phyloP scores from a whole-genome alignment of 169 alveolate genomes.

The Eimeria sp. region DNA sequence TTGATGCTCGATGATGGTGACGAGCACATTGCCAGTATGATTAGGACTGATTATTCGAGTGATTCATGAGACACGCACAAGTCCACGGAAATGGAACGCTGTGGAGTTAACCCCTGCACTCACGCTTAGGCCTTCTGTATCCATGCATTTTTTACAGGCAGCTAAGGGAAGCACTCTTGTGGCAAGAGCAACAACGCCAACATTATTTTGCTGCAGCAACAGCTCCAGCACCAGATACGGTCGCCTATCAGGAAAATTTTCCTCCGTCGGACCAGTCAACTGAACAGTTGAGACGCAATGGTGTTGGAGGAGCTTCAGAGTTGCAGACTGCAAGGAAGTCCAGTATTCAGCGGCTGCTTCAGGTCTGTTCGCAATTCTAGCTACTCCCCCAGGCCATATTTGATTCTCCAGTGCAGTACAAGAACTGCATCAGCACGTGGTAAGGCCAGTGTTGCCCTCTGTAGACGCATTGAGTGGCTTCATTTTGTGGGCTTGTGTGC shows the following conservation, averaged over 20 bases:
- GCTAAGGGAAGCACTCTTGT: constrained; percentile 64
- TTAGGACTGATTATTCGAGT: neutral
- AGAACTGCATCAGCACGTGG: neutral
- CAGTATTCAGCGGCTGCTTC: constrained; percentile 22
- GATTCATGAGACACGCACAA: neutral
- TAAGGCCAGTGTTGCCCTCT: neutral
- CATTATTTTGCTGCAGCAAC: neutral
- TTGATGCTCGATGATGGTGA: neutral
- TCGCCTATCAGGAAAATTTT: constrained; percentile 13
- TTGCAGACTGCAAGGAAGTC: constrained; percentile 17
- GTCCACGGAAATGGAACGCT: neutral
- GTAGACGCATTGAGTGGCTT: neutral
- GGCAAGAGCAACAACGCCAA: constrained; percentile 72
- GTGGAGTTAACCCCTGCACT: neutral
- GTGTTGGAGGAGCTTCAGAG: neutral
- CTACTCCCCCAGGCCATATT: neutral
- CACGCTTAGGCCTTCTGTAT: neutral
- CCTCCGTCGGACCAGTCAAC: neutral
- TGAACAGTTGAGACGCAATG: neutral
- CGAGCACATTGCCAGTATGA: neutral
- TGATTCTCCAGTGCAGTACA: neutral
- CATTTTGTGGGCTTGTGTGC: neutral
- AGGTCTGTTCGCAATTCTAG: neutral
- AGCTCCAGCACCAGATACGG: constrained; percentile 12
- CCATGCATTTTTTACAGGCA: neutral